Conservation (phyloP, 495 filamentous ascomycete genomes). For the Penicillium egyptiacum region DNA sequence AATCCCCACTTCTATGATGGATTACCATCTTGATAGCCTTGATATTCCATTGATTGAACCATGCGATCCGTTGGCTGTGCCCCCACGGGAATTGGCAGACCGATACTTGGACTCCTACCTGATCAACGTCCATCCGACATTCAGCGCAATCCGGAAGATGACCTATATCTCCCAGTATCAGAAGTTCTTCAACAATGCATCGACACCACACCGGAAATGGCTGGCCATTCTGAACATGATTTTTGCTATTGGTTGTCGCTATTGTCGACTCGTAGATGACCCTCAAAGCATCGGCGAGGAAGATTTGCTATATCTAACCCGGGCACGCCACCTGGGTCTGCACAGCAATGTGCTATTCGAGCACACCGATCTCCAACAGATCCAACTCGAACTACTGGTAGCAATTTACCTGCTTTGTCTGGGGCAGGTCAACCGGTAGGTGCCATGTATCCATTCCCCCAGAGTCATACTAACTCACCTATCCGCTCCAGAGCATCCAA, state of each 20-base stretch:
- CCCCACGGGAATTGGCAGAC: conserved; percentile 51
- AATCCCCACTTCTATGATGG: conserved; percentile 37
- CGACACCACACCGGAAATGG: conserved; percentile 45
- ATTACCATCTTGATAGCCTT: conserved; percentile 59
- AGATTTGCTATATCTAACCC: conserved; percentile 56
- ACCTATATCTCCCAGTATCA: conserved; percentile 45
- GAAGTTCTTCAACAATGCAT: conserved; percentile 28
- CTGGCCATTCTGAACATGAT: conserved; percentile 63
- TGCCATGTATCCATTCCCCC: background rate
- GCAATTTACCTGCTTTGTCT: conserved; percentile 59
- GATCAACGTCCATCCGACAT: conserved; percentile 54
- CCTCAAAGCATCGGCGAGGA: conserved; percentile 41
- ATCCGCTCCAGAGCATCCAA: conserved; percentile 56
- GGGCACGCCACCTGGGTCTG: conserved; percentile 56
- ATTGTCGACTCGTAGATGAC: conserved; percentile 46
- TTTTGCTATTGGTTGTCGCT: conserved; percentile 60
- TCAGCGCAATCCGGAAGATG: conserved; percentile 52
- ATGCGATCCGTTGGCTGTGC: conserved; percentile 52
- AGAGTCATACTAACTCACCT: background rate
- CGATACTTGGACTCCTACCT: conserved; percentile 56
- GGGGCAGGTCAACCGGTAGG: conserved; percentile 62
- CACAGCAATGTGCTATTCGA: conserved; percentile 50
- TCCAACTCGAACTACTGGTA: conserved; percentile 55
- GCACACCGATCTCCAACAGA: conserved; percentile 59
- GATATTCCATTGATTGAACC: conserved; percentile 40